These are phyloP conservation scores for Metarhizium humberi DNA, from an alignment of 2,329 filamentous ascomycete genomes.

Conservation along the genomic window DNA sequence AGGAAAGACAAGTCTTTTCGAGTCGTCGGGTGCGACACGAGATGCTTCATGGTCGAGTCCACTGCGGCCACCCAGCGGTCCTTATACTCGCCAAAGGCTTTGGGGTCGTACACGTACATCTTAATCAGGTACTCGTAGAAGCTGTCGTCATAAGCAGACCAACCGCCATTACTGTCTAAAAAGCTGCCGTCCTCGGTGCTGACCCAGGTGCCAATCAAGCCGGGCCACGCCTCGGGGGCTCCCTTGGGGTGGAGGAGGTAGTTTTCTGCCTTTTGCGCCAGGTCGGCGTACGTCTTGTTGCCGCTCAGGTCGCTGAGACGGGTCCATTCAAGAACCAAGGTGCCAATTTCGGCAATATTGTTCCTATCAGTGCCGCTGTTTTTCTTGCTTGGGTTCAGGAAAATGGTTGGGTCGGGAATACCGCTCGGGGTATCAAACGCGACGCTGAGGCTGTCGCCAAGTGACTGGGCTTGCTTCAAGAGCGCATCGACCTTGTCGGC, in stretches of 20 bases:
- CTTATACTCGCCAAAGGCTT: conserved; percentile 53
- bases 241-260: conserved; percentile 57
- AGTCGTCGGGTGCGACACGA: conserved; percentile 57
- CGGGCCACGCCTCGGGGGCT: conserved; percentile 62
- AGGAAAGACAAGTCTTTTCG: conserved; percentile 67
- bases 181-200: conserved; percentile 58
- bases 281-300: conserved; percentile 52
- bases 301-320: conserved; percentile 68
- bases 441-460: conserved; percentile 66
- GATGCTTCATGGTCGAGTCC: conserved; percentile 63
- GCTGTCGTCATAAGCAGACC: conserved; percentile 68
- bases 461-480: conserved; percentile 54
- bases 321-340: conserved; percentile 77
- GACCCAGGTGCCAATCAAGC: conserved; percentile 62
- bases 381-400: conserved; percentile 42
- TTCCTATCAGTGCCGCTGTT: conserved; percentile 47
- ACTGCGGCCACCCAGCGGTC: conserved; percentile 69
- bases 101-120: conserved; percentile 73
- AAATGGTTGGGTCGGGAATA: conserved; percentile 61
- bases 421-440: conserved; percentile 71
- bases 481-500: conserved; percentile 44
- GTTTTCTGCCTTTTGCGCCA: conserved; percentile 58
- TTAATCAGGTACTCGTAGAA: conserved; percentile 91
- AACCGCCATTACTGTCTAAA: conserved; percentile 58
- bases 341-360: conserved; percentile 67